Base-by-base conservation (phyloP, 2,329 filamentous ascomycete genomes). In the Trichoderma sp. region DNA sequence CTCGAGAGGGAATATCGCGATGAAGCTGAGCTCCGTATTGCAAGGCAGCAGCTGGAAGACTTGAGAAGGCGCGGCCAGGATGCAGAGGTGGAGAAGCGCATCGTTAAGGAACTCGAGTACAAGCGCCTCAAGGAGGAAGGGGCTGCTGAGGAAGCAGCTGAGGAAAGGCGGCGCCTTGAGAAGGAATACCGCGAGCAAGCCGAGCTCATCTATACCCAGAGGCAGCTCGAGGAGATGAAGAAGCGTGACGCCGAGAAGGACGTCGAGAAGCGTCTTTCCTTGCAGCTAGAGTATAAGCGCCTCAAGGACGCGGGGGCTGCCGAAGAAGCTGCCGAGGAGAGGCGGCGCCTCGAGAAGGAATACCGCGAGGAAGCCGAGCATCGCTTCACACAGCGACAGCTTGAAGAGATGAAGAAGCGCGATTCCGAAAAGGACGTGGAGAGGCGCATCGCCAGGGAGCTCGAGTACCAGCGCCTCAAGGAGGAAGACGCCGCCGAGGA, bases 21-120 rank as follows among this genome's bases (percentile, higher is more conserved):
- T 79, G 73, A 82, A 48, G 80, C 82, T 19, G 82, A 86, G 70
- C 78, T 86, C 30, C 78, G 80, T 62, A 78, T 77, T 3, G 79
- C 80, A 47, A 83, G 82, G 72, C 75, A 75, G 44, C 82, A 82
- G 72, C 74, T 85, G 1, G 79, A 82, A 30, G 75, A 77, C 24
- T 81, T 82, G 66, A 82, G 78, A 66, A 72, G 74, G n/a, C 75
- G 76, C 19, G 78, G 82, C 68, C 78, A 80, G n/a, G 78, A 77
- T 24, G 77, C 78, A n/a, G 79, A 79, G 69, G 79, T 83, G 68
- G 79, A 84, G 72, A 78, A 77, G 62, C 80, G 82, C 21, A 80
- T 87, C 64, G 83, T 81, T 72, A 79, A 80, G 69, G 81, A 85
- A 68, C 73, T 85, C 2, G 82, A 84, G 70, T 72, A 82, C 26